Evolutionary conservation across 805 yeast species (phyloP), one percentile per base, ranked within the genome.

Genomic region (Candida easanensis): DNA sequence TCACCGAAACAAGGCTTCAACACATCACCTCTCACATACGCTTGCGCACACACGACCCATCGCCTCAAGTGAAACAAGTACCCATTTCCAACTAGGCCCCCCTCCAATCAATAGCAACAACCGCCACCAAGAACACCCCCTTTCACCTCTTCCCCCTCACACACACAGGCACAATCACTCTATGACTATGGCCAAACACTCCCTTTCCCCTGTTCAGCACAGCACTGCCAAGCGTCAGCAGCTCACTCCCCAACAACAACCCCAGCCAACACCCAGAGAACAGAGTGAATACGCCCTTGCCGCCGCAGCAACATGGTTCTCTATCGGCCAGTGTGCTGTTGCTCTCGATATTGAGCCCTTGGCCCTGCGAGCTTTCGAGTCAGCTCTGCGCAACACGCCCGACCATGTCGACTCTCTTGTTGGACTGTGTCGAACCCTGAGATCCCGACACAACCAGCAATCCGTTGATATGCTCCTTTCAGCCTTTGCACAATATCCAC

Each of bases 401-500:
- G 61, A 53, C 39, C 47, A 44, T 21, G 38, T 48, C 4, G 61
- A 52, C 3, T 45, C 58, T 0, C 33, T 58, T 1, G 33, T 50
- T 10, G 51, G 48, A 0, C 36, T 56, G 2, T 41, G 53, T 6
- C 44, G 41, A 15, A 40, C 56, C 3, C 30, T 58, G 7, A 50
- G 53, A 26, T 14, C 31, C 2, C 45, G 51, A 13, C 49, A 53
- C 39, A 43, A 48, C 13, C 52, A 56, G 17, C 55, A 54, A 21
- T 40, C 60, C 1, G 37, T 51, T 3, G 62, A 58, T 5, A 21
- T 56, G 9, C 30, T 58, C 0, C 31, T 48, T 7, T 37, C 48
- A 0, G 55, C 62, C 10, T 35, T 58, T 20, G 50, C 50, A 23
- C 48, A 54, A 17, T 66, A 57, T 44, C 71, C 73, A 3, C 60